A percentile compares a stretch with the other conserved stretches of the same genome.
phyloP scores from a whole-genome alignment of 257 asterid species.

The Nicotiana noctiflora region DNA sequence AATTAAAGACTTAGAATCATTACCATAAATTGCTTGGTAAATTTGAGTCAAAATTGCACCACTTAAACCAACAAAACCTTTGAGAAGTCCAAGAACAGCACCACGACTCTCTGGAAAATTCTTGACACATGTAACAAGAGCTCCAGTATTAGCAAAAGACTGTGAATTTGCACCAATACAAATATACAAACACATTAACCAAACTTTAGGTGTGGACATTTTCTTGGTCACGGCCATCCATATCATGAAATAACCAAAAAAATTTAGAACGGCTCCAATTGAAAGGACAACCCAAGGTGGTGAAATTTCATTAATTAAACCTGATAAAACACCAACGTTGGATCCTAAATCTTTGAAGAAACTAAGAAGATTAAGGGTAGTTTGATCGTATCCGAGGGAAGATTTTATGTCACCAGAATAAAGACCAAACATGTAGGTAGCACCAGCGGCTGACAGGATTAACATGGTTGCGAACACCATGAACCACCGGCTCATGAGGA shows the following conservation, averaged over 20 bases:
- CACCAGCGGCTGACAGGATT: constrained; percentile 73
- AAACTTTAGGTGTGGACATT: constrained; percentile 46
- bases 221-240: constrained; percentile 65
- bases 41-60: constrained; percentile 37
- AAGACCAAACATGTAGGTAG: constrained; percentile 75
- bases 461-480: constrained; percentile 61
- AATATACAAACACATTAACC: constrained; percentile 78
- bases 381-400: constrained; percentile 63
- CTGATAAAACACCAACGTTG: constrained; percentile 65
- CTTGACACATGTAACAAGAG: constrained; percentile 70
- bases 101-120: constrained; percentile 63
- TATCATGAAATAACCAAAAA: constrained; percentile 78
- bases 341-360: constrained; percentile 73
- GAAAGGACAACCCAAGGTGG: constrained; percentile 86
- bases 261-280: constrained; percentile 58
- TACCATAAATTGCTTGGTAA: constrained; percentile 21
- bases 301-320: constrained; percentile 69
- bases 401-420: constrained; percentile 47
- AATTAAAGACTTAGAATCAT: constrained; percentile 24
- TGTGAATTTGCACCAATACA: constrained; percentile 82
- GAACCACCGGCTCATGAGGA: constrained; percentile 67
- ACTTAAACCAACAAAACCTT: constrained; percentile 38
- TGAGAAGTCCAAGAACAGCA: constrained; percentile 33
- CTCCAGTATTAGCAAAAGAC: constrained; percentile 80
- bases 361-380: constrained; percentile 68